Evolutionary conservation across 2,329 filamentous ascomycete genomes (phyloP).

Genomic region (Calonectria henricotiae): DNA sequence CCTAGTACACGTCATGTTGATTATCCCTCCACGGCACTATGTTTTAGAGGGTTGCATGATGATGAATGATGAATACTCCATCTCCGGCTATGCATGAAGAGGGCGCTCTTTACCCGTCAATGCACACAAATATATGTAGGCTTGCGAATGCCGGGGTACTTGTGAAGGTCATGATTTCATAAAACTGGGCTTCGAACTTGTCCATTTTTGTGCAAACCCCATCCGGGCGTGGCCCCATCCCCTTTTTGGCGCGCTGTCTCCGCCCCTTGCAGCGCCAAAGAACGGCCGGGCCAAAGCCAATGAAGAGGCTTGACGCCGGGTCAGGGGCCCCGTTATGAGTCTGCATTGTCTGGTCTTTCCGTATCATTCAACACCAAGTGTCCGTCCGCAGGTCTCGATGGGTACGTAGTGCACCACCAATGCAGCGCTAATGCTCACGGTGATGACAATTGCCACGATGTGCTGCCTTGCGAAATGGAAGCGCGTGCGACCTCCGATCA

Average conservation of each 20-base stretch:
- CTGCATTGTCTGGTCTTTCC: conserved; percentile 22
- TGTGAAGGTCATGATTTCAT: conserved; percentile 37
- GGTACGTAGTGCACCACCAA: not conserved
- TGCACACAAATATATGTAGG: conserved; percentile 20
- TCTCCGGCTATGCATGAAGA: conserved; percentile 22
- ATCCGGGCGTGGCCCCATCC: conserved; percentile 25
- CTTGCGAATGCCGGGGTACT: conserved; percentile 15
- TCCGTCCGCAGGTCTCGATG: conserved; percentile 5
- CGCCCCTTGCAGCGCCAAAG: conserved; percentile 37
- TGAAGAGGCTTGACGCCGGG: conserved; percentile 17
- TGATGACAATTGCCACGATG: not conserved
- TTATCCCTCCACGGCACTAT: conserved; percentile 30
- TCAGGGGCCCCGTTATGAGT: conserved; percentile 27
- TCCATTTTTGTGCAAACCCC: conserved; percentile 34
- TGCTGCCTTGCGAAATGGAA: not conserved
- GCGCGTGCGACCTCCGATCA: conserved; percentile 21
- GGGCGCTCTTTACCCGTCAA: conserved; percentile 27
- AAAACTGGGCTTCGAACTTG: conserved; percentile 21
- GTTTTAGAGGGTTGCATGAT: conserved; percentile 37
- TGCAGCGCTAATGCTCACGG: conserved; percentile 4
- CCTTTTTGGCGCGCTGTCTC: conserved; percentile 34
- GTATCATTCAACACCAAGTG: conserved; percentile 22
- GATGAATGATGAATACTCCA: conserved; percentile 25
- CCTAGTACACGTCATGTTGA: conserved; percentile 39
- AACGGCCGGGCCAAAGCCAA: conserved; percentile 32